A percentile compares a stretch with the other conserved stretches of the same genome.
Conservation (phyloP, 257 asterid species). For the Capsicum baccatum region DNA sequence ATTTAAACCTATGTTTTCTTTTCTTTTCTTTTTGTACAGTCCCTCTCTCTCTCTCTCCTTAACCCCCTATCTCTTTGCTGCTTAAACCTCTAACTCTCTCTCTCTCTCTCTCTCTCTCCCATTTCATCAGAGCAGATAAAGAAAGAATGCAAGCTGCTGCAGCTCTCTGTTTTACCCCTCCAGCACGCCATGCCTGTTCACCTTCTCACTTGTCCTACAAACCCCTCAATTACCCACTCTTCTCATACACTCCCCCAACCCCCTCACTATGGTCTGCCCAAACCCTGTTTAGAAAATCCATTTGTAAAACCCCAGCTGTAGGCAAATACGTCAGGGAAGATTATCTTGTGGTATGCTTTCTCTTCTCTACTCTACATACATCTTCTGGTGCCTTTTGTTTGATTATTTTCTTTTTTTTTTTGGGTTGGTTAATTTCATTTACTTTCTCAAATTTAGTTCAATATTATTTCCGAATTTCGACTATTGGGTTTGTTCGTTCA, state of each 20-base stretch:
- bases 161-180: not conserved
- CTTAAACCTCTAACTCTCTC: not conserved
- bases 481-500: not conserved
- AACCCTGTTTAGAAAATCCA: constrained; percentile 52
- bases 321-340: constrained; percentile 85
- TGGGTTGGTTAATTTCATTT: not conserved
- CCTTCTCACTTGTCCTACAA: not conserved
- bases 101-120: too few species aligned
- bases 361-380: not conserved
- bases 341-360: constrained; percentile 80
- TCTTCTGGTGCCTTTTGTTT: not conserved
- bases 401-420: not conserved
- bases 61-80: not conserved
- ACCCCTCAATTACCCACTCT: not conserved
- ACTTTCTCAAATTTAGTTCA: not conserved
- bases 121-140: not conserved
- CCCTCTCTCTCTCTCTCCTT: not conserved
- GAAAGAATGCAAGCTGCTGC: constrained; percentile 19
- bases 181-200: not conserved
- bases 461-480: not conserved
- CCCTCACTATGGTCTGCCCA: constrained; percentile 49
- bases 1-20: too few species aligned
- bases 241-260: not conserved
- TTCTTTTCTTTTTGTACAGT: too few species aligned
- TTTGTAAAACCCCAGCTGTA: constrained; percentile 59